Base-by-base conservation (phyloP, 345 rosid genomes). In the Linum usitatissimum region DNA sequence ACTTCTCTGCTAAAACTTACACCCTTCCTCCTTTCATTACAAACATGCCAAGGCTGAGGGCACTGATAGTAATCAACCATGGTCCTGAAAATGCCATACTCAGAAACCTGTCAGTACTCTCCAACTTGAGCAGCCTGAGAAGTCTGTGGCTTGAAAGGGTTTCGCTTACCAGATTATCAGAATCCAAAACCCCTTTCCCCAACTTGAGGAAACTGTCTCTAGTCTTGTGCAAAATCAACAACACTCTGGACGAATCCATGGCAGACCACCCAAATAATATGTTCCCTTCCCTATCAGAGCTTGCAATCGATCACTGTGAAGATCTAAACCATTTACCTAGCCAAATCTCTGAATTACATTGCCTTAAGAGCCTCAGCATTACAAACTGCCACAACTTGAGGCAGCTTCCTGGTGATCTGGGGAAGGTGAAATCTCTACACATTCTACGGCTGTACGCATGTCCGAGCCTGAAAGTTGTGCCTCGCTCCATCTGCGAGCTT, bases 131-230 rank as follows among this genome's bases (percentile, higher is more conserved):
- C 58, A 79, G 83, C 56, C 62, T 93, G 54, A 80, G 82, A 53
- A 92, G 94, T 78, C 83, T 90, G 18, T 89, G 97, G 96, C 91
- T 93, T 18, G 97, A 93, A 73, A 90, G 79, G 60, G 86, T 83
- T 20, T 80, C 75, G 10, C 74, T 83, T 55, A 76, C 86, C 62
- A 78, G 73, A 13, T 73, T 84, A 40, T 66, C 79, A 42, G 73
- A 74, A 55, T 60, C 80, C 62, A 76, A 82, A n/a, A 48, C 62
- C 30, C 84, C 84, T 48, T 18, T 80, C 64, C 77, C 67, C 57
- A 78, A 72, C 15, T 54, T 90, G 77, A 71, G 59, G 68, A 90
- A 93, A 71, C 68, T 93, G 54, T 84, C 90, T 68, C 72, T 86
- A 56, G 73, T 90, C 68, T 80, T 90, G 42, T 93, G 97, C 79